Evolutionary conservation across 73 alveolate species (phyloP), one percentile per base, ranked within the genome.

Genomic region (Breviolum minutum): DNA sequence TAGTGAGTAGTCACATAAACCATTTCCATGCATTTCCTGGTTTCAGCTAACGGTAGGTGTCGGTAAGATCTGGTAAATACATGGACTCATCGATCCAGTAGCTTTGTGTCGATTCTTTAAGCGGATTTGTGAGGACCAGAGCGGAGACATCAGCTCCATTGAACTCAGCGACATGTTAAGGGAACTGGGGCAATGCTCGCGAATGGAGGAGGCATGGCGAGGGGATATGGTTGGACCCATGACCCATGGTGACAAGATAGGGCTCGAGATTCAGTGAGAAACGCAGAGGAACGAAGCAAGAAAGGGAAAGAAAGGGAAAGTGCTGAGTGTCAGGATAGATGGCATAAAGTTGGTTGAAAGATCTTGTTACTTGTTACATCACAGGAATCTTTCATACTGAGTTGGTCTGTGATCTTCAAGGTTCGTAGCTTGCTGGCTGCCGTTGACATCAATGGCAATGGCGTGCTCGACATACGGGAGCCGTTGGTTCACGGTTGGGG

Each of bases 371-470:
- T 40, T 40, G 54, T 40, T 40, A 40, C 54, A 40, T 40, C 54
- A 40, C 54, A 40, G 54, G 54, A 40, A 40, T 40, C 54, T 40
- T 40, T 40, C 54, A 40, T 40, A 3, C 3, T 40, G 54, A 40
- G 54, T 40, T 40, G 54, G 54, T 40, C 54, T 40, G 3, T 40
- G 54, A 40, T 40, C 54, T 40, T 40, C 54, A 40, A 80, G 88
- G 88, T 80, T 80, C 98, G 98, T 13, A 92, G 91, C 69, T 64
- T 92, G 69, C 69, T 92, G 81, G 26, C 98, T 19, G 66, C 91
- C 27, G 98, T 92, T 27, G 98, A 92, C 90, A 92, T 92, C 98
- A 92, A 92, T n/a, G 98, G 98, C 32, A 92, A 92, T 26, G 98
- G 98, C 7, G 98, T 92, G 54, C 90, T 92, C 64, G 98, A 92